Evolutionary conservation across 1,284 basidiomycete genomes (phyloP), one percentile per base, ranked within the genome.

Genomic region (Malassezia globosa): DNA sequence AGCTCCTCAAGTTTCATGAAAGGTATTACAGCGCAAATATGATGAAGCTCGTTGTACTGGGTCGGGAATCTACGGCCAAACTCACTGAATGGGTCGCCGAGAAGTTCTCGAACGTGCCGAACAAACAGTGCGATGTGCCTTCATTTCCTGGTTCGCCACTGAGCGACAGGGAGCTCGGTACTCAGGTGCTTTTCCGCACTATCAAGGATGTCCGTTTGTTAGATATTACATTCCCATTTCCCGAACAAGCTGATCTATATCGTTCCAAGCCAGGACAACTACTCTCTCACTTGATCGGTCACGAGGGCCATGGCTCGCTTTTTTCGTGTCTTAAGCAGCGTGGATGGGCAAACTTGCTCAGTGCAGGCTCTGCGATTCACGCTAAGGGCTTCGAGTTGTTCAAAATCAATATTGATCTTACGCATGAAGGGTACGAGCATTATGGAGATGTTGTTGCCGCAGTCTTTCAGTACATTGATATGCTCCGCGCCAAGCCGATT

Each of bases 1-100:
- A 94, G 65, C 76, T 99, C 54, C 81, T 97, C 51, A 84, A 92
- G 73, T 99, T 95, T 87, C 96, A 92, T 85, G 77, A 76, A 46
- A 78, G 80, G 58, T 83, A 95, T 71, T 99, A 99, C 73, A 92
- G 85, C 60, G 87, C 94, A 5, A 83, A 86, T 68, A 77, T 90
- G 45, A 96, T 96, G 90, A 84, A 84, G 62, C 73, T 99, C 31
- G 87, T 84, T 56, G 79, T 99, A 16, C 77, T 94, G 27, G 89
- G 90, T 22, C 87, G 84, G 76, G 87, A 92, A 66, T 80, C 86
- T 1, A 73, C 90, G 61, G 85, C 92, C 50, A 81, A 84, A 44
- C 76, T 92, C 4, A 77, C 84, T 7, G 74, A 79, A 29, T 74
- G 84, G 60, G 80, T 81, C n/a, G 80, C 82, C 23, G 79, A 74